Evolutionary conservation across 2,329 filamentous ascomycete species (phyloP).

Genomic region (Fusarium zealandicum): DNA sequence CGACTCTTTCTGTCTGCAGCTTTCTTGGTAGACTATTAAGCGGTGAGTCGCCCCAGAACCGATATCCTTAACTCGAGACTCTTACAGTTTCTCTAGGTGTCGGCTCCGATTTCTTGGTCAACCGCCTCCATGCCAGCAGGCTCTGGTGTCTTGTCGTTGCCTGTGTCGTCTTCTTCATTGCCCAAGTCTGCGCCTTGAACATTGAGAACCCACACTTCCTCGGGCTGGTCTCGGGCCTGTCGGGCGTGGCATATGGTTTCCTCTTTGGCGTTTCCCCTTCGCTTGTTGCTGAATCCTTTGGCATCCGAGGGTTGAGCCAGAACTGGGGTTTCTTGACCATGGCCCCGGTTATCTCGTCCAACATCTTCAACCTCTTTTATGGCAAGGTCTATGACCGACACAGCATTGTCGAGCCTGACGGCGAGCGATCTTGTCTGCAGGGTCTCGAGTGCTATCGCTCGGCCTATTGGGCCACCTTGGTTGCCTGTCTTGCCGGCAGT

Average conservation of each 20-base stretch:
- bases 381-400: conserved; percentile 84
- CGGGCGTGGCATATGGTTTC: conserved; percentile 89
- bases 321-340: conserved; percentile 98
- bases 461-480: conserved; percentile 82
- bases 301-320: conserved; percentile 85
- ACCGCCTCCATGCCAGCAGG: conserved; percentile 78
- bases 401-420: conserved; percentile 70
- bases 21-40: conserved; percentile 82
- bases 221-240: conserved; percentile 80
- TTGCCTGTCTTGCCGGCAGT: conserved; percentile 73
- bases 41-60: conserved; percentile 56
- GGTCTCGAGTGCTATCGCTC: conserved; percentile 81
- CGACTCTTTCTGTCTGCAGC: conserved; percentile 87
- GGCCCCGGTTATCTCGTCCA: conserved; percentile 84
- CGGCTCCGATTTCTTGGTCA: conserved; percentile 89
- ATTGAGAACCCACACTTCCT: conserved; percentile 81
- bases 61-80: conserved; percentile 1
- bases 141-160: conserved; percentile 90
- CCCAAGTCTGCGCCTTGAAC: conserved; percentile 77
- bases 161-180: conserved; percentile 77
- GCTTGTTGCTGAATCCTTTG: conserved; percentile 88
- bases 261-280: conserved; percentile 94
- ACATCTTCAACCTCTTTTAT: conserved; percentile 93
- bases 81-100: conserved; percentile 63
- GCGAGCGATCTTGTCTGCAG: conserved; percentile 76